Evolutionary conservation across 176 grass and related monocot species (phyloP), one percentile per base, ranked within the genome.

Genomic region (Ensete ventricosum): DNA sequence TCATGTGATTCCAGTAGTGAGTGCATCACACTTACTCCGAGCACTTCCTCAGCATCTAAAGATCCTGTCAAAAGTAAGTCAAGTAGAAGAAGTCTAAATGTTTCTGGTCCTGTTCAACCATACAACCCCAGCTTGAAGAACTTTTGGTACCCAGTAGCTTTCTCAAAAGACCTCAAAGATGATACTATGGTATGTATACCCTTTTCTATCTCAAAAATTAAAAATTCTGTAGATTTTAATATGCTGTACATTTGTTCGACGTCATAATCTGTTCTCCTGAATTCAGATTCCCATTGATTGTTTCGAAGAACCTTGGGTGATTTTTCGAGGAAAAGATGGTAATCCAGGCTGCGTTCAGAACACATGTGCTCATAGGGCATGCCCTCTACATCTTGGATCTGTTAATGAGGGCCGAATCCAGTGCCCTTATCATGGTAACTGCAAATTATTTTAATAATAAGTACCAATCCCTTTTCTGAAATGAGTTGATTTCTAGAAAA

Each of bases 121-220:
- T 99, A 91, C 80, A 84, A 87, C 51, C 81, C 88, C 2, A 84
- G 74, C 67, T 75, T 99, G 76, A 94, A 87, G 73, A 99, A 99
- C 82, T 99, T 94, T 65, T 99, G 95, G 95, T 99, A 99, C 81
- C 95, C 95, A 13, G 80, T 99, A 78, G 90, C 90, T 74, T 99
- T 99, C 64, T 89, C 95, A 54, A 89, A 54, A 74, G 95, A 99
- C 21, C 78, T 99, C 14, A 99, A 99, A 63, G 95, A 94, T 52
- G 95, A 91, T 73, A 99, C 84, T 2, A 94, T 99, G 95, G 95
- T 99, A 85, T 74, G 69, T 70, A 68, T 74, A 26, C 5, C 22
- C 27, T 22, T 48, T 59, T 73, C 29, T 48, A 26, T 43, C 25
- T 76, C 53, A 55, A 48, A 50, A 76, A 62, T 16, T 82, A 68